A percentile compares a stretch with the other conserved stretches of the same genome.
Conservation (phyloP, 305 asterid species). For the Rubia occidens region DNA sequence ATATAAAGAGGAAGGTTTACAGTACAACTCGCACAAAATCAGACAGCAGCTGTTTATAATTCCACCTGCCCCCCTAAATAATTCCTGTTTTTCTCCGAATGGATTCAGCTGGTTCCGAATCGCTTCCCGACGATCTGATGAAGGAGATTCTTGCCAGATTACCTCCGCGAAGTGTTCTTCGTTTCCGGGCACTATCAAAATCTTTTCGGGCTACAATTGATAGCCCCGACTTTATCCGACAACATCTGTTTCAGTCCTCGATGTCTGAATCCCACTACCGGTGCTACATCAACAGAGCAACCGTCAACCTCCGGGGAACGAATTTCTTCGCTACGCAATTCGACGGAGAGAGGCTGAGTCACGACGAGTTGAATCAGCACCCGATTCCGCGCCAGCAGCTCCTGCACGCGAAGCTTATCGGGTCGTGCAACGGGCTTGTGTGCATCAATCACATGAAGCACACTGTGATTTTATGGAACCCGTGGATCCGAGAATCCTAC, state of each 20-base stretch:
- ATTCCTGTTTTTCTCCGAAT: no score
- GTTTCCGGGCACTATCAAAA: neutral
- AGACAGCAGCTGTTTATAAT: no score
- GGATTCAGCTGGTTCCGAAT: no score
- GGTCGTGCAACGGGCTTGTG: conserved; percentile 2
- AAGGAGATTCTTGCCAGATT: no score
- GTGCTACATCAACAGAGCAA: neutral
- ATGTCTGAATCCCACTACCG: no score
- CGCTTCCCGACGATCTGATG: no score
- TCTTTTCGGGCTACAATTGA: neutral
- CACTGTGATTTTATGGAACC: neutral
- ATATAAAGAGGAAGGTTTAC: no score
- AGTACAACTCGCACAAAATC: no score
- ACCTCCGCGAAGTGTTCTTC: no score
- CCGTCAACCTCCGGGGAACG: neutral
- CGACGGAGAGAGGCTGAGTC: neutral
- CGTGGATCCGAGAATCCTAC: neutral
- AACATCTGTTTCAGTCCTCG: neutral
- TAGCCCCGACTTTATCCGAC: neutral
- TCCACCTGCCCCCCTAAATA: no score
- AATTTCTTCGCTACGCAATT: no score
- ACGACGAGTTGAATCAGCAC: neutral
- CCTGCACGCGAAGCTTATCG: neutral
- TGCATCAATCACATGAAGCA: neutral
- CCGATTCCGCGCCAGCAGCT: no score